These are phyloP conservation scores for Penicillium brasilianum DNA, from an alignment of 2,329 filamentous ascomycete genomes.

Conservation along the genomic window DNA sequence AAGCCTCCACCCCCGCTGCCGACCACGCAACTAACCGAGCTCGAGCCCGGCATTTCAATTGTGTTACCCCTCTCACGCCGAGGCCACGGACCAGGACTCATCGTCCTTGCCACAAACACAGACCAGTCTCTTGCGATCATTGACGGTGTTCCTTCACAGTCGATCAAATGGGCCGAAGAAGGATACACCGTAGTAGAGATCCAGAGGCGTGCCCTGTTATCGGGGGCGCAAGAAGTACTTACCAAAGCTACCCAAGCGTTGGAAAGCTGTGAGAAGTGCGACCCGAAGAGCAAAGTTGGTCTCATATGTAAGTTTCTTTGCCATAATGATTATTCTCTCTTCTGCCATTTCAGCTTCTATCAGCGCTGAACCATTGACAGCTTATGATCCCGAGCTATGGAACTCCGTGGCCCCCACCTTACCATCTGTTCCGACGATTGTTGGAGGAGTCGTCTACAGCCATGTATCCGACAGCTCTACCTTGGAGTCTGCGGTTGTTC, in stretches of 20 bases:
- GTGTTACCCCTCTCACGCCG: constrained; percentile 3
- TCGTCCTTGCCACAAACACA: background rate
- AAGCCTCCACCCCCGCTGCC: constrained; percentile 5
- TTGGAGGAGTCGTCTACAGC: background rate
- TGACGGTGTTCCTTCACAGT: background rate
- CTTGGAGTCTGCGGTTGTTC: background rate
- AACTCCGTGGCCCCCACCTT: constrained; percentile 3
- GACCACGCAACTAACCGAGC: background rate
- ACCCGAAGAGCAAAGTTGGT: background rate
- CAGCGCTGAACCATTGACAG: background rate
- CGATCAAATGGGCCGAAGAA: constrained; percentile 7
- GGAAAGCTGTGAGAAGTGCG: background rate
- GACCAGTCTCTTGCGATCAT: background rate
- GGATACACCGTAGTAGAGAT: constrained; percentile 2
- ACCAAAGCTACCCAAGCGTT: background rate
- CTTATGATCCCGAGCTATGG: constrained; percentile 5
- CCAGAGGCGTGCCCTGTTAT: background rate
- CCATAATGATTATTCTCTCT: too few species aligned
- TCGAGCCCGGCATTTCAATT: background rate
- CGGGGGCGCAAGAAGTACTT: background rate
- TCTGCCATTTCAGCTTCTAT: background rate
- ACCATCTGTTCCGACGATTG: background rate
- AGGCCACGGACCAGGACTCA: background rate
- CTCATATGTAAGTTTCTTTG: background rate
- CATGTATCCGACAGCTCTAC: background rate